Base-by-base conservation (phyloP, 1,284 basidiomycete species). In the Sporisorium sorghi region DNA sequence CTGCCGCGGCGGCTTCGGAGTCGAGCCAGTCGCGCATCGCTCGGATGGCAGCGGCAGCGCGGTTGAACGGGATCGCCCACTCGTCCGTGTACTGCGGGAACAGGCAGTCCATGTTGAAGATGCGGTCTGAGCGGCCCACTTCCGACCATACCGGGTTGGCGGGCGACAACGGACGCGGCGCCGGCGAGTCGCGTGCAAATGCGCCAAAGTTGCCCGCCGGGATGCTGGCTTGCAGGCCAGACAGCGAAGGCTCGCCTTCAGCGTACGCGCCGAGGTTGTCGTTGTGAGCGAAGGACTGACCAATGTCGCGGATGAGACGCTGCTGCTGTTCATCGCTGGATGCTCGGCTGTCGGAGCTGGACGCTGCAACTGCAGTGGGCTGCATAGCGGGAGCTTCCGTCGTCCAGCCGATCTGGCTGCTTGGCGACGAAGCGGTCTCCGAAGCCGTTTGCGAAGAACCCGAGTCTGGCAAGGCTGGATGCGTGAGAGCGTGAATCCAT, bases 41-140 rank as follows among this genome's bases (percentile, higher is more conserved):
- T 30, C 86, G 86, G 51, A 99, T 87, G 77, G 92, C 93, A 0
- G 88, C 86, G 59, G 87, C 82, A 12, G 85, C 81, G 19, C 80
- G 69, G 40, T 87, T 87, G 76, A 89, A 90, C 8, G 93, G 93
- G 42, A 98, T 88, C 3, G 94, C 92, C 93, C 94, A 97, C 86
- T 98, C 95, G 73, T 80, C 62, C 19, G 82, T 84, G 64, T 83
- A 82, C 66, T 84, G 80, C 17, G 74, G 71, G 63, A 83, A 80
- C 53, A 84, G 75, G 60, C 80, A 85, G 73, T 84, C 83, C 74
- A 84, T 79, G 76, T 84, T 84, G 73, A 83, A 83, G 51, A 84
- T 71, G 24, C 49, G 49, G 48, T 78, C 76, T 32, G 81, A 81
- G 1, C 71, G 72, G 59, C 81, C 81, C 0, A 82, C 74, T 44